Percentiles rank a stretch among this genome's conserved stretches.
phyloP scores from a whole-genome alignment of 805 yeast species.

The Kluyveromyces wickerhamii region DNA sequence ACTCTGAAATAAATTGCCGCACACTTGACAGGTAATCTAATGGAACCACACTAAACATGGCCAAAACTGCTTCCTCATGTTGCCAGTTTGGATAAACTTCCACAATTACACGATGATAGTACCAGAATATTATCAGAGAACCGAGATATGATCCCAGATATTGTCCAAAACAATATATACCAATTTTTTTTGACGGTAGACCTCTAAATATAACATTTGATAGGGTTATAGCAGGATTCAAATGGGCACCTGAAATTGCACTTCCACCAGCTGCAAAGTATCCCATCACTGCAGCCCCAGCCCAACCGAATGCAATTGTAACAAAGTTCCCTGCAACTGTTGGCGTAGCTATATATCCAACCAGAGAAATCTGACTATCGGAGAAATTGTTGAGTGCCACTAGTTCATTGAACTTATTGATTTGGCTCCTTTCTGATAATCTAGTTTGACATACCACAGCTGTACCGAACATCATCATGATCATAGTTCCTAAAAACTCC shows the following conservation, averaged over 20 bases:
- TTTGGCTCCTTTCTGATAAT: slow-evolving; percentile 27
- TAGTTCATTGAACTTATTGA: slow-evolving; percentile 9
- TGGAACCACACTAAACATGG: slow-evolving; percentile 42
- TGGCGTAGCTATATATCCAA: slow-evolving; percentile 13
- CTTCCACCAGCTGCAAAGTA: slow-evolving; percentile 43
- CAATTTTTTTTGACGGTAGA: slow-evolving; percentile 43
- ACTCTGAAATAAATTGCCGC: slow-evolving; percentile 43
- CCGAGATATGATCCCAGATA: slow-evolving; percentile 42
- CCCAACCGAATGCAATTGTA: slow-evolving; percentile 44
- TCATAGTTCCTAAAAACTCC: slow-evolving; percentile 44
- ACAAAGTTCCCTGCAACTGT: slow-evolving; percentile 35
- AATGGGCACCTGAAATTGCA: slow-evolving; percentile 48
- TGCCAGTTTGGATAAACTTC: slow-evolving; percentile 23
- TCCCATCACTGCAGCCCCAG: slow-evolving; percentile 45
- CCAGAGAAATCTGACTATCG: slow-evolving; percentile 5
- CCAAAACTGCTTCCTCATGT: slow-evolving; percentile 29
- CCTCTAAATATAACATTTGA: slow-evolving; percentile 41
- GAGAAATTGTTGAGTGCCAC: slow-evolving; percentile 9
- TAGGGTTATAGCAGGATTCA: slow-evolving; percentile 47
- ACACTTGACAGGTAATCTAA: slow-evolving; percentile 32
- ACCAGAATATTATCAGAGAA: slow-evolving; percentile 38
- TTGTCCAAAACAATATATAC: slow-evolving; percentile 39
- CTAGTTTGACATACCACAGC: slow-evolving; percentile 41
- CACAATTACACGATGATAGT: slow-evolving; percentile 33
- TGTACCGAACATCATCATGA: slow-evolving; percentile 40